A percentile compares a stretch with the other conserved stretches of the same genome.
phyloP scores from a whole-genome alignment of 768 basidiomycete genomes.

The Tubosaeta brunneosetosa region DNA sequence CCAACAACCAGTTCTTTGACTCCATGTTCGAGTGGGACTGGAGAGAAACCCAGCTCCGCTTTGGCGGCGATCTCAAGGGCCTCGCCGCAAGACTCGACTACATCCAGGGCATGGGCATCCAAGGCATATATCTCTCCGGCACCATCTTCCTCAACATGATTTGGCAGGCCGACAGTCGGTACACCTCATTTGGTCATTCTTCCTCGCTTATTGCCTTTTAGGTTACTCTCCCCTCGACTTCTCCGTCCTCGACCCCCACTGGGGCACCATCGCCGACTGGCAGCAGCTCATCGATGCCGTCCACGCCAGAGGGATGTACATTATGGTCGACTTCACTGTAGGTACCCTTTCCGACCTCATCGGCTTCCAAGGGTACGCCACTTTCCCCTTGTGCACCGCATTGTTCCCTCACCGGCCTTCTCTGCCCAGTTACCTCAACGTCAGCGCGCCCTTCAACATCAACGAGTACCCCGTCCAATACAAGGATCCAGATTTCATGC shows the following conservation, averaged over 20 bases:
- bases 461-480: slow-evolving; percentile 69
- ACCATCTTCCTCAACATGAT: slow-evolving; percentile 93
- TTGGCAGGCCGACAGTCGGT: slow-evolving; percentile 95
- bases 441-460: slow-evolving; percentile 73
- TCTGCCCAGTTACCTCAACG: slow-evolving; percentile 56
- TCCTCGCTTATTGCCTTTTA: slow-evolving; percentile 2
- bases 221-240: slow-evolving; percentile 95
- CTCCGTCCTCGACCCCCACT: slow-evolving; percentile 86
- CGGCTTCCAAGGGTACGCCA: slow-evolving; percentile 72
- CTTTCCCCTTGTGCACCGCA: slow-evolving; percentile 4
- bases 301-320: slow-evolving; percentile 81
- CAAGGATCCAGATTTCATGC: slow-evolving; percentile 70
- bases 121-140: slow-evolving; percentile 84
- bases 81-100: slow-evolving; percentile 76
- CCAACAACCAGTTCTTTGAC: slow-evolving; percentile 86
- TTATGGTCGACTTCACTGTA: slow-evolving; percentile 92
- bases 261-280: slow-evolving; percentile 85
- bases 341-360: slow-evolving; percentile 89
- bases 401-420: slow-evolving; percentile 10
- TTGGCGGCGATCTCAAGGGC: slow-evolving; percentile 85
- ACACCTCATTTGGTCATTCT: not conserved
- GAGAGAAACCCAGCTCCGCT: slow-evolving; percentile 84
- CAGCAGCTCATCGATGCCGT: slow-evolving; percentile 65
- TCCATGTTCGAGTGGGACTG: slow-evolving; percentile 80
- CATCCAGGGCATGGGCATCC: slow-evolving; percentile 82